Base-by-base conservation (phyloP, 352 stramenopile species). In the Phytophthora hybrid region DNA sequence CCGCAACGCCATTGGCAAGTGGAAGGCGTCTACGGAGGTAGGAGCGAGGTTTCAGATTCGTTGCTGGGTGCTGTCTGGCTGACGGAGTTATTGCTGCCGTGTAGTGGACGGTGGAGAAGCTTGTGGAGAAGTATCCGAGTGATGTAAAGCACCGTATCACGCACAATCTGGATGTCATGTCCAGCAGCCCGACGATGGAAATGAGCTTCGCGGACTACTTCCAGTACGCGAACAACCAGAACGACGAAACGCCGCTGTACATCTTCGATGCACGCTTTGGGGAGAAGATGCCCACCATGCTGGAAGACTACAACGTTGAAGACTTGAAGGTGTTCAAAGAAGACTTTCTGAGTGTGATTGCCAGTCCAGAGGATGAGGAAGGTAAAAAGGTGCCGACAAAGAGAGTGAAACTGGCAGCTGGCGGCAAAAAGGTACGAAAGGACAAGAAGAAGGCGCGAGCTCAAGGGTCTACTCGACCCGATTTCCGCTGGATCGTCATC, bases 211-310 rank as follows among this genome's bases (percentile, higher is more conserved):
- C 74, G 0, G 85, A 97, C 72, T 97, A 92, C 60, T 76, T 81
- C 19, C 67, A 82, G 59, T 97, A 97, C 60, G 72, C 84, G 3
- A 64, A 21, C 21, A 77, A 83, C 14, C 88, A 95, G 47, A 76
- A 93, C 29, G 90, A 97, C 58, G 90, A 97, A 73, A 95, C 90
- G 8, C 90, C 89, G 59, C 66, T 97, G 59, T 97, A 97, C 77
- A 94, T 97, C 46, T 97, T 97, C 39, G 90, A 97, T 54, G 72
- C 87, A 21, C 76, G 79, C 46, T 96, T 97, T 81, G 90, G 88
- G 44, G 87, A 93, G 61, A 94, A 95, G 54, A 92, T 95, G 76
- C 88, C 90, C 14, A 47, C 65, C 14, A 70, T 97, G 59, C 58
- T 97, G 29, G 63, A 71, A 11, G 90, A 97, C 61, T 97, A 95